phyloP scores from a whole-genome alignment of 129 eudicot species.

The Chrysanthemum seticuspe region DNA sequence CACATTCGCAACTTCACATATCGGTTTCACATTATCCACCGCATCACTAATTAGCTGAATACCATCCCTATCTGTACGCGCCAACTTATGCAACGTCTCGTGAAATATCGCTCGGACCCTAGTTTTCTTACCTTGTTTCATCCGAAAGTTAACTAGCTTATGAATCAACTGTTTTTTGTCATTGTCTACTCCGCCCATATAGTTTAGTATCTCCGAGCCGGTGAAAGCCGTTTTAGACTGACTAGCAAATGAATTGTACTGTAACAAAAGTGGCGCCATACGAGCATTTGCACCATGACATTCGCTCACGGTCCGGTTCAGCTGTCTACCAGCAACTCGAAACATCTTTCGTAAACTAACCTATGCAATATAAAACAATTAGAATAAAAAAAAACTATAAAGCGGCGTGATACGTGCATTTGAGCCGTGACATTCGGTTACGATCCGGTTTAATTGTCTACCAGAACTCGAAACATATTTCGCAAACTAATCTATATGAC shows the following conservation, averaged over 20 bases:
- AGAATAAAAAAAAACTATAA: background rate
- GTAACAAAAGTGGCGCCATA: constrained; percentile 11
- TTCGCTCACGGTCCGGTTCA: constrained; percentile 14
- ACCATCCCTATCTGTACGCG: constrained; percentile 34
- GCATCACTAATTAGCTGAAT: constrained; percentile 35
- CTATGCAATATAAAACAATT: background rate
- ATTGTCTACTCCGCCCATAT: constrained; percentile 35
- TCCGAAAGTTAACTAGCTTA: constrained; percentile 38
- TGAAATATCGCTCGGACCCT: constrained; percentile 33
- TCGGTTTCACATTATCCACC: constrained; percentile 38
- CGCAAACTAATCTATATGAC: too few species aligned
- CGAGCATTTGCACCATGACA: constrained; percentile 16
- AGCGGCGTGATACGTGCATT: too few species aligned
- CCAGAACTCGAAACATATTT: too few species aligned
- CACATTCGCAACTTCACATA: constrained; percentile 39
- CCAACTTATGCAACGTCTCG: constrained; percentile 29
- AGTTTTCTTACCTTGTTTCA: constrained; percentile 38
- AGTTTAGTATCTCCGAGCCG: constrained; percentile 34
- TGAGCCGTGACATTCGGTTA: too few species aligned
- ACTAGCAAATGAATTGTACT: constrained; percentile 22
- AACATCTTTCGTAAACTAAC: constrained; percentile 22
- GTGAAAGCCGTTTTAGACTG: constrained; percentile 29
- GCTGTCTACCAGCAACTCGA: constrained; percentile 26
- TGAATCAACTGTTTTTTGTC: constrained; percentile 35
- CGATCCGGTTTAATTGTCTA: too few species aligned